A percentile compares a stretch with the other conserved stretches of the same genome.
Evolutionary conservation across 306 rosid genomes (phyloP).

Genomic region (Vachellia collinsii): DNA sequence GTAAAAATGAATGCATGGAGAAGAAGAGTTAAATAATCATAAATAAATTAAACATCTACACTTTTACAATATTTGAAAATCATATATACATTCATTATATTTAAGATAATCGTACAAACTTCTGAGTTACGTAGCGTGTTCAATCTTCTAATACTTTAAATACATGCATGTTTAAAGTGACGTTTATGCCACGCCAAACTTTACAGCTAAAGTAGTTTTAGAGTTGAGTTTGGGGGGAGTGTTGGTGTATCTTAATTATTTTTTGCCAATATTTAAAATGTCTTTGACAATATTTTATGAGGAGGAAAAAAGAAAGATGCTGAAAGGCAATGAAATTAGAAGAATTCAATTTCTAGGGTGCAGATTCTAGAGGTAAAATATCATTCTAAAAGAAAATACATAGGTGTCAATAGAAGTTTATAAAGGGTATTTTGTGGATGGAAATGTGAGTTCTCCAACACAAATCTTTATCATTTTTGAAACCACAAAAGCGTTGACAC

Average conservation of each 20-base stretch:
- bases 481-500: not conserved
- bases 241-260: not conserved
- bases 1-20: not conserved
- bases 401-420: not conserved
- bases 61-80: not conserved
- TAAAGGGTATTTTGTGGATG: not conserved
- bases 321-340: not conserved
- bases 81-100: not conserved
- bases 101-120: not conserved
- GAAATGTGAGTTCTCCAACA: not conserved
- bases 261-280: not conserved
- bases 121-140: not conserved
- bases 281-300: not conserved
- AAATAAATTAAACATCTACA: not conserved
- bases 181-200: not conserved
- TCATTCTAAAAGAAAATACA: not conserved
- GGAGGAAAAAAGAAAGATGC: not conserved
- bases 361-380: not conserved
- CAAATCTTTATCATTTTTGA: not conserved
- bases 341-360: not conserved
- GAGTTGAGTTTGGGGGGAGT: not conserved
- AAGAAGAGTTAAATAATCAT: not conserved
- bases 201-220: not conserved
- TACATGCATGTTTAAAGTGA: not conserved
- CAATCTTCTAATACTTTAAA: not conserved